A percentile compares a stretch with the other conserved stretches of the same genome.
phyloP scores from a whole-genome alignment of 1,284 basidiomycete genomes.

The Heimioporus retisporus region DNA sequence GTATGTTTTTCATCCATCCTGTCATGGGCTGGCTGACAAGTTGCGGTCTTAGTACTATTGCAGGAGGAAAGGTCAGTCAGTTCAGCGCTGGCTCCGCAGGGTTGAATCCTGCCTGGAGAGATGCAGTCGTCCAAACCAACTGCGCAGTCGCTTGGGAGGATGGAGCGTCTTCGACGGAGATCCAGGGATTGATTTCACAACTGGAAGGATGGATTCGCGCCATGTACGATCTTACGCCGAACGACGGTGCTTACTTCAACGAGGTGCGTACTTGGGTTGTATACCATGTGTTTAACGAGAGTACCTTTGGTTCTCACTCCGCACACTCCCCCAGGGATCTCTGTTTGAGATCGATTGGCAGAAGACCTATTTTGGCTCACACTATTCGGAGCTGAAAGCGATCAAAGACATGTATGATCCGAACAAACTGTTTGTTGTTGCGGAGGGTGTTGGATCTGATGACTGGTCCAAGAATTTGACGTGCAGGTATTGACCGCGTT shows the following conservation, averaged over 20 bases:
- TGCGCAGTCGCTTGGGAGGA: slow-evolving; percentile 45
- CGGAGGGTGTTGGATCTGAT: slow-evolving; percentile 57
- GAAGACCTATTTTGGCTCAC: no score
- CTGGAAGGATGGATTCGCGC: slow-evolving; percentile 41
- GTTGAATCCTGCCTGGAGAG: slow-evolving; percentile 56
- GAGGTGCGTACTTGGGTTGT: no score
- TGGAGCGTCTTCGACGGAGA: slow-evolving; percentile 38
- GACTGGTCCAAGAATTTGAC: slow-evolving; percentile 41
- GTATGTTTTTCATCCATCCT: slow-evolving; percentile 14
- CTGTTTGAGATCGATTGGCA: slow-evolving; percentile 16
- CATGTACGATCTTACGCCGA: slow-evolving; percentile 24
- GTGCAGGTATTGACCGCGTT: slow-evolving; percentile 24
- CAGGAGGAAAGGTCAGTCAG: slow-evolving; percentile 51
- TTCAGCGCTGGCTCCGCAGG: slow-evolving; percentile 49
- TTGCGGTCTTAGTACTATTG: slow-evolving; percentile 40
- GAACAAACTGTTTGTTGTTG: slow-evolving; percentile 54
- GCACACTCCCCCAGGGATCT: slow-evolving; percentile 45
- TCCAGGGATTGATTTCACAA: slow-evolving; percentile 36
- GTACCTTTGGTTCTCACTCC: not conserved
- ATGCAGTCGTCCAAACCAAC: slow-evolving; percentile 45
- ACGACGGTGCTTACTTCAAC: no score
- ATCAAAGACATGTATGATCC: slow-evolving; percentile 60
- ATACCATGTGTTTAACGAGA: slow-evolving; percentile 1
- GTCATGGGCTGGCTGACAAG: not conserved
- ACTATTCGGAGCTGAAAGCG: slow-evolving; percentile 33